Evolutionary conservation across 2,329 filamentous ascomycete genomes (phyloP).

Genomic region (Ascochyta pisi): DNA sequence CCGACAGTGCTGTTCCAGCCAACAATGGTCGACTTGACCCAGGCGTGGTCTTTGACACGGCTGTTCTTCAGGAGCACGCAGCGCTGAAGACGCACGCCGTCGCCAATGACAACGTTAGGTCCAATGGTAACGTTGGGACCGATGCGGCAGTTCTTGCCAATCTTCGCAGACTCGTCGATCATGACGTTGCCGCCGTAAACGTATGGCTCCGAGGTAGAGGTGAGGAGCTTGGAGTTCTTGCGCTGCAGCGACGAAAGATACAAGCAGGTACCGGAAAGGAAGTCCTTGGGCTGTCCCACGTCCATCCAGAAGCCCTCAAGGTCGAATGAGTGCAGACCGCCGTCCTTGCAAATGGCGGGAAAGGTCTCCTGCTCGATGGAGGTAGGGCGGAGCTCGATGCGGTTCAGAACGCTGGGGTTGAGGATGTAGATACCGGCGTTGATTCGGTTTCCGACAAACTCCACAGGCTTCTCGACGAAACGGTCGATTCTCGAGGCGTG

Average conservation of each 20-base stretch:
- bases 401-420: slow-evolving; percentile 86
- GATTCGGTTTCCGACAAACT: slow-evolving; percentile 98
- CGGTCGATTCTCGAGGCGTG: slow-evolving; percentile 93
- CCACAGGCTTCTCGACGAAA: slow-evolving; percentile 98
- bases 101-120: slow-evolving; percentile 87
- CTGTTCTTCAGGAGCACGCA: slow-evolving; percentile 87
- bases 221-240: slow-evolving; percentile 84
- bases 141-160: slow-evolving; percentile 98
- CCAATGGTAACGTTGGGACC: slow-evolving; percentile 97
- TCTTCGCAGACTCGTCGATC: slow-evolving; percentile 92
- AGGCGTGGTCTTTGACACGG: slow-evolving; percentile 98
- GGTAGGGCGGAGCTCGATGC: slow-evolving; percentile 94
- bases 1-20: slow-evolving; percentile 98
- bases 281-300: slow-evolving; percentile 97
- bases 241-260: slow-evolving; percentile 94
- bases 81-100: slow-evolving; percentile 91
- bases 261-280: slow-evolving; percentile 92
- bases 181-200: slow-evolving; percentile 95
- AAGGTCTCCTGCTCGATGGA: slow-evolving; percentile 99
- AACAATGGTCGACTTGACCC: slow-evolving; percentile 98
- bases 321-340: slow-evolving; percentile 92
- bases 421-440: slow-evolving; percentile 98
- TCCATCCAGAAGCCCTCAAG: slow-evolving; percentile 99
- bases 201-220: slow-evolving; percentile 74
- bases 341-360: slow-evolving; percentile 89